Base-by-base conservation (phyloP, 2,329 filamentous ascomycete genomes). In the Grosmannia penicillata region DNA sequence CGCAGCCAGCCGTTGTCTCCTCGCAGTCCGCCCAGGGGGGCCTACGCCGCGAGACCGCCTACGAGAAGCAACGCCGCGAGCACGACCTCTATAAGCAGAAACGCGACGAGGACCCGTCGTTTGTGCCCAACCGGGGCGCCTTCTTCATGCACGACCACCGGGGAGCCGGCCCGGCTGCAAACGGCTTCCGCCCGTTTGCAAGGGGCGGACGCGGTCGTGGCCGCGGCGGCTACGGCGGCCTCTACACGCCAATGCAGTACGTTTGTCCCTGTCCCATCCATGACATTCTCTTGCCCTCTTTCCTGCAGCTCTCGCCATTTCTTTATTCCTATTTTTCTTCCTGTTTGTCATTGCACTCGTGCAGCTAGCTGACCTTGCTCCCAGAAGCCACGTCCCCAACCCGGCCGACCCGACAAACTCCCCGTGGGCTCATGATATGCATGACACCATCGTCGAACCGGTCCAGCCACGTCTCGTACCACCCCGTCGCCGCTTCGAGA, bases 141-240 rank as follows among this genome's bases (percentile, higher is more conserved):
- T 96, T 96, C 66, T 96, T 95, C 63, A 86, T 96, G 75, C 89
- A 96, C 58, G 91, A 96, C 55, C 84, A 91, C 52, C 75, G 85
- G 45, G 78, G 84, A 49, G 74, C 81, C 40, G 80, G 80, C n/a
- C 72, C 78, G 32, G 75, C 77, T 47, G 72, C 78, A 38, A 89
- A 87, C 58, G 81, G 81, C 38, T 85, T 89, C 58, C 70, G 82
- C 41, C 73, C 78, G 11, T 81, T 78, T 27, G 63, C 70, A 44
- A 69, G 75, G 47, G 66, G 73, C 57, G 83, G 75, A 36, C 62
- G 72, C 51, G 69, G 71, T 63, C 43, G 69, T 35, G 74, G 75
- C 59, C 57, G 58, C 50, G 67, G 56, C 51, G 73, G 59, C 51
- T 70, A 71, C 48, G 69, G 65, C 36, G 71, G 67, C 36, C 65